Conservation (phyloP, 495 filamentous ascomycete genomes). For the Penicillium pulvis region DNA sequence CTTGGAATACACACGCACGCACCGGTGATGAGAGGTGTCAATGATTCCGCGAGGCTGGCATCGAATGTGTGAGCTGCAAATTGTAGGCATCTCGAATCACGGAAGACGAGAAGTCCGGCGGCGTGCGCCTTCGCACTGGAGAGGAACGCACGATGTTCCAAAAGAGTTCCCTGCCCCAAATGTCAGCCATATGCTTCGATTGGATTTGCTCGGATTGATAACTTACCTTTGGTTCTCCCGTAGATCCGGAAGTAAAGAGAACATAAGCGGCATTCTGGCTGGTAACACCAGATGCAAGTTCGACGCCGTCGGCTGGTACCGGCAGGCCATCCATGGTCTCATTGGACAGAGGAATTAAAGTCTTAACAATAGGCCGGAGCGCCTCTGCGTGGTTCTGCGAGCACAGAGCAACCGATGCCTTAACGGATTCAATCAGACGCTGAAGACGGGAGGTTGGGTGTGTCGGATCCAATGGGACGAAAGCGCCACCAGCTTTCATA, state of each 20-base stretch:
- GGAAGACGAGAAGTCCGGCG: constrained; percentile 30
- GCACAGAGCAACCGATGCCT: constrained; percentile 53
- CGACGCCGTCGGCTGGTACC: constrained; percentile 17
- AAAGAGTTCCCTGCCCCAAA: constrained; percentile 41
- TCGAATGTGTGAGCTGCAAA: constrained; percentile 59
- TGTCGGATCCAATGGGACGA: constrained; percentile 59
- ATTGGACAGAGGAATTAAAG: constrained; percentile 40
- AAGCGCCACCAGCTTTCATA: constrained; percentile 60
- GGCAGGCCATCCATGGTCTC: constrained; percentile 32
- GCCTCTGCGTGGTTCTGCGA: constrained; percentile 41
- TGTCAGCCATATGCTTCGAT: neutral
- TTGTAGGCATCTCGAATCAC: constrained; percentile 44
- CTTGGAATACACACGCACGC: constrained; percentile 51
- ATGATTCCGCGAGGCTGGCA: constrained; percentile 44
- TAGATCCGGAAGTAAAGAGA: constrained; percentile 54
- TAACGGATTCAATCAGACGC: constrained; percentile 40
- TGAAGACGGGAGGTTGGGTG: constrained; percentile 57
- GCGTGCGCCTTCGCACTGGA: constrained; percentile 49
- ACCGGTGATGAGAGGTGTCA: constrained; percentile 47
- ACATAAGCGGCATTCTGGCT: constrained; percentile 45
- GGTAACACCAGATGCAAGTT: constrained; percentile 33
- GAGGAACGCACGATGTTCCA: constrained; percentile 49
- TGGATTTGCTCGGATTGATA: neutral
- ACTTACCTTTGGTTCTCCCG: constrained; percentile 53
- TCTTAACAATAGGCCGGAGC: constrained; percentile 31